Evolutionary conservation across 1,139 yeast species (phyloP).

Genomic region (Fermentozyma sake): DNA sequence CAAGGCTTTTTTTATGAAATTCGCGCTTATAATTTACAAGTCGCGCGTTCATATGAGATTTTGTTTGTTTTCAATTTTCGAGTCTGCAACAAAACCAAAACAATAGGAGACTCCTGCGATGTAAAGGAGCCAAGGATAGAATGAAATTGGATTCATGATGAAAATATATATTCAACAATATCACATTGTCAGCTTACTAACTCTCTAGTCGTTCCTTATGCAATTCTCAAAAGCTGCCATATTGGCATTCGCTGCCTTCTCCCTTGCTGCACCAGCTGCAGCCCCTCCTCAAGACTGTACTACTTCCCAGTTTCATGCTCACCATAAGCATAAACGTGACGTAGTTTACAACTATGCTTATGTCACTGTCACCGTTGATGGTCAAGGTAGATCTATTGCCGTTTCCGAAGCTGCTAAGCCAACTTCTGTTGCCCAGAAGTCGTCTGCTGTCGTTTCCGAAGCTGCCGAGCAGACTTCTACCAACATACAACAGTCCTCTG

Average conservation of each 20-base stretch:
- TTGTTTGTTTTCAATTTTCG: no score
- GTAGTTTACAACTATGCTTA: slow-evolving; percentile 80
- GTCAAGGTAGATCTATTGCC: slow-evolving; percentile 40
- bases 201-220: slow-evolving; percentile 22
- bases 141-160: no score
- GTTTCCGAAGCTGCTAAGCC: slow-evolving; percentile 7
- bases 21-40: no score
- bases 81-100: no score
- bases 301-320: slow-evolving; percentile 43
- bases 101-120: no score
- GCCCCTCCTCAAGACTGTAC: slow-evolving; percentile 33
- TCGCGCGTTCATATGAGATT: no score
- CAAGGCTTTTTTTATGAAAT: no score
- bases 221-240: slow-evolving; percentile 27
- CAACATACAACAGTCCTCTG: slow-evolving; percentile 9
- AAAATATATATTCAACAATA: no score
- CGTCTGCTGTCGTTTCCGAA: slow-evolving; percentile 11
- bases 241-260: slow-evolving; percentile 30
- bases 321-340: slow-evolving; percentile 73
- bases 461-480: slow-evolving; percentile 12
- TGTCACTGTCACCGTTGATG: slow-evolving; percentile 71
- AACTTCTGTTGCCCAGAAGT: slow-evolving; percentile 11
- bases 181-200: not conserved
- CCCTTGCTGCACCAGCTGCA: slow-evolving; percentile 24
- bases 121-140: no score